Evolutionary conservation across 2,329 filamentous ascomycete species (phyloP).

Genomic region (Scedosporium boydii): DNA sequence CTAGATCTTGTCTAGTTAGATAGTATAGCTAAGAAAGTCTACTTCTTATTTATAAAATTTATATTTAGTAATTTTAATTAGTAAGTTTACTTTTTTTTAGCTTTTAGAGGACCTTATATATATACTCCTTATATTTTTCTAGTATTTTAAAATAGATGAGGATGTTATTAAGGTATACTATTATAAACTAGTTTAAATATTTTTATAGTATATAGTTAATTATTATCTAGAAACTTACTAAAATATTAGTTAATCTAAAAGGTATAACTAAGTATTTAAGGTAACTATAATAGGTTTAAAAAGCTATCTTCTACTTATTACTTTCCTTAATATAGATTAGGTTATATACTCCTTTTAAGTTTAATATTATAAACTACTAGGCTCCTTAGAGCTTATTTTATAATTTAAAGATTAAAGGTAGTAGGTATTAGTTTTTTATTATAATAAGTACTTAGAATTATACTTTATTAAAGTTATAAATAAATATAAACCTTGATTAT

Average conservation of each 20-base stretch:
- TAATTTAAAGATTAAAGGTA: too few species aligned
- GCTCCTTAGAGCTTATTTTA: constrained; percentile 4
- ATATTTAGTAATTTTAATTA: neutral
- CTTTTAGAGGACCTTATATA: neutral
- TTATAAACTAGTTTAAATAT: constrained; percentile 9
- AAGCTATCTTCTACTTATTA: constrained; percentile 8
- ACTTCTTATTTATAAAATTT: neutral
- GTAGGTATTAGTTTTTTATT: constrained; percentile 3
- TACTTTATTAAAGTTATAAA: neutral
- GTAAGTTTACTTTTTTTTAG: neutral
- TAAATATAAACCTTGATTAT: neutral
- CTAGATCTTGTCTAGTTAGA: neutral
- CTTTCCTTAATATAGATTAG: constrained; percentile 6
- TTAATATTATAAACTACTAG: constrained; percentile 7
- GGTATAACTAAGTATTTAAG: constrained; percentile 12
- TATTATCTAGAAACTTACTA: constrained; percentile 9
- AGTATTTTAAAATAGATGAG: constrained; percentile 8
- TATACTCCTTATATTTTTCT: constrained; percentile 7
- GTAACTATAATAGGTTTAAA: constrained; percentile 8
- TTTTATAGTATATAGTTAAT: constrained; percentile 9
- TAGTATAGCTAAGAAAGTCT: neutral
- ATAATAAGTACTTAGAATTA: neutral
- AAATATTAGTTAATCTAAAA: constrained; percentile 10
- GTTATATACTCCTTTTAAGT: constrained; percentile 7
- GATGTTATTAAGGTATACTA: constrained; percentile 12